These are phyloP conservation scores for Phytophthora nicotianae DNA, from an alignment of 352 stramenopile species.

Conservation along the genomic window DNA sequence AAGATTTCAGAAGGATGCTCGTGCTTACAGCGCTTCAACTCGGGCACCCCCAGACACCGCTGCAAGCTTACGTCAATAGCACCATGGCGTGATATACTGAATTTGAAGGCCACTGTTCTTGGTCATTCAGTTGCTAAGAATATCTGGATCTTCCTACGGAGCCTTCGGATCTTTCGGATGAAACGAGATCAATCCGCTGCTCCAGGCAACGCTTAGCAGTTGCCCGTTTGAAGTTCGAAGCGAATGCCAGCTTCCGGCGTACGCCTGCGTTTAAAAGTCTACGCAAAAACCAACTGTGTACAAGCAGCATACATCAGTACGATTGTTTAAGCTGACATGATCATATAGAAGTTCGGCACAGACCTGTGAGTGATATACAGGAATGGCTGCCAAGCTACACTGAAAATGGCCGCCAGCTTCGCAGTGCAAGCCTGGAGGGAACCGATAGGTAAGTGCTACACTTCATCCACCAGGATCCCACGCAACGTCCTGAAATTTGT, in stretches of 20 bases:
- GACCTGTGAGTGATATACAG: slow-evolving; percentile 77
- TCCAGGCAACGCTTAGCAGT: slow-evolving; percentile 77
- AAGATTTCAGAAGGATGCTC: slow-evolving; percentile 51
- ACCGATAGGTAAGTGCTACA: slow-evolving; percentile 53
- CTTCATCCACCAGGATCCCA: slow-evolving; percentile 74
- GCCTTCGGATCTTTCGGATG: slow-evolving; percentile 56
- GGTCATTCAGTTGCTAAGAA: slow-evolving; percentile 4
- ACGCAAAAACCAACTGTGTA: slow-evolving; percentile 54
- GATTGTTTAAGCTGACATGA: background rate
- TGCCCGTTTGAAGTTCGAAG: slow-evolving; percentile 74
- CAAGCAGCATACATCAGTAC: slow-evolving; percentile 3
- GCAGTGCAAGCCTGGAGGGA: slow-evolving; percentile 39
- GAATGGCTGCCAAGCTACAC: slow-evolving; percentile 69
- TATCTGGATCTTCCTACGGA: slow-evolving; percentile 19
- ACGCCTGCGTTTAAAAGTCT: slow-evolving; percentile 63
- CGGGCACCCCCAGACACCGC: slow-evolving; percentile 9
- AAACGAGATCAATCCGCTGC: slow-evolving; percentile 76
- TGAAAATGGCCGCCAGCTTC: slow-evolving; percentile 71
- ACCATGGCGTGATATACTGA: slow-evolving; percentile 10
- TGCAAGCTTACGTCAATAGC: background rate
- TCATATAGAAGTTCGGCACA: background rate
- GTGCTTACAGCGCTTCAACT: slow-evolving; percentile 29
- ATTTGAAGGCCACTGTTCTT: slow-evolving; percentile 19
- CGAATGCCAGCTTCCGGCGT: slow-evolving; percentile 63
- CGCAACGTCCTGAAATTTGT: slow-evolving; percentile 55